Evolutionary conservation across 345 rosid genomes (phyloP).

Genomic region (Citrus sinensis): DVS_A1.0 CM039168.1:23881501-23882000

Average conservation of each 20-base stretch:
- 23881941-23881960: conserved; percentile 37
- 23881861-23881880: conserved; percentile 1
- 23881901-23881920: conserved; percentile 63
- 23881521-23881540: conserved; percentile 42
- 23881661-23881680: conserved; percentile 37
- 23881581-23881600: conserved; percentile 53
- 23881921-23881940: conserved; percentile 53
- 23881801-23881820: conserved; percentile 36
- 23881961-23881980: conserved; percentile 44
- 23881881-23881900: conserved; percentile 30
- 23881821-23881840: conserved; percentile 75
- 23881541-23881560: conserved; percentile 69
- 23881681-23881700: conserved; percentile 12
- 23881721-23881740: conserved; percentile 60
- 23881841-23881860: conserved; percentile 2
- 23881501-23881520: conserved; percentile 25
- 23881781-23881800: conserved; percentile 48
- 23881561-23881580: conserved; percentile 58
- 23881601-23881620: conserved; percentile 53
- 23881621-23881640: conserved; percentile 68
- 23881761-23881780: conserved; percentile 38
- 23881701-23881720: conserved; percentile 42
- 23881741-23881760: conserved; percentile 61
- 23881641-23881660: conserved; percentile 49
- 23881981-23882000: conserved; percentile 54